These are phyloP conservation scores for Lentinus brumalis DNA, from an alignment of 768 basidiomycete genomes.

Conservation along the genomic window DNA sequence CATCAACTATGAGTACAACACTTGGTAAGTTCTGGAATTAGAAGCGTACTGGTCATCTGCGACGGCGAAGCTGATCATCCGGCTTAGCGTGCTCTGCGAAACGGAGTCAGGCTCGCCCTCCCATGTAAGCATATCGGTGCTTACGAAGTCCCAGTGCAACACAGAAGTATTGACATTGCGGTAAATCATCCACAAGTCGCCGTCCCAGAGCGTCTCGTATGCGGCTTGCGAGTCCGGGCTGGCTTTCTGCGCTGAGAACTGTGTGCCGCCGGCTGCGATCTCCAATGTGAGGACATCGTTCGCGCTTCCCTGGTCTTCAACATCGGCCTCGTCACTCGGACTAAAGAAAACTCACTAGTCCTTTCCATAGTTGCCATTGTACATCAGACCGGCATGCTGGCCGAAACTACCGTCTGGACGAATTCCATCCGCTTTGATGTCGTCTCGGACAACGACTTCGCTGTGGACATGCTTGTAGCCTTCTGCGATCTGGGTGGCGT, in stretches of 20 bases:
- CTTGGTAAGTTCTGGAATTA: background rate
- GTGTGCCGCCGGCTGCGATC: slow-evolving; percentile 59
- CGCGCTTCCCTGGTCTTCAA: slow-evolving; percentile 32
- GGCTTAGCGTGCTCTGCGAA: slow-evolving; percentile 57
- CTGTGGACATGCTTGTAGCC: slow-evolving; percentile 45
- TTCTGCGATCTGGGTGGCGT: slow-evolving; percentile 27
- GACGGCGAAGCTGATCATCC: slow-evolving; percentile 70
- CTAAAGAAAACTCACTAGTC: slow-evolving; percentile 38
- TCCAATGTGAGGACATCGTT: slow-evolving; percentile 67
- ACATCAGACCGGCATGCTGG: slow-evolving; percentile 54
- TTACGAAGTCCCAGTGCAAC: slow-evolving; percentile 73
- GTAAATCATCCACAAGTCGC: slow-evolving; percentile 72
- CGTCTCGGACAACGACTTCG: slow-evolving; percentile 53
- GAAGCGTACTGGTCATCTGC: slow-evolving; percentile 42
- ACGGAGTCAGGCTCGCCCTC: background rate
- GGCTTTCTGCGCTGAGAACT: slow-evolving; percentile 47
- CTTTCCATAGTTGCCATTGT: slow-evolving; percentile 67
- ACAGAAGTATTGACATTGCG: slow-evolving; percentile 55
- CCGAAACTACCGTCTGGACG: slow-evolving; percentile 43
- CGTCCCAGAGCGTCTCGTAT: slow-evolving; percentile 58
- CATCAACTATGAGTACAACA: background rate
- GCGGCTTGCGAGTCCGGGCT: slow-evolving; percentile 40
- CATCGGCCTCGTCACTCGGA: no score
- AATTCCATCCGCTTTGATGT: slow-evolving; percentile 60
- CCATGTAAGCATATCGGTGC: slow-evolving; percentile 27